Evolutionary conservation across 2,329 filamentous ascomycete genomes (phyloP).

Genomic region (Fusarium sp.): DNA sequence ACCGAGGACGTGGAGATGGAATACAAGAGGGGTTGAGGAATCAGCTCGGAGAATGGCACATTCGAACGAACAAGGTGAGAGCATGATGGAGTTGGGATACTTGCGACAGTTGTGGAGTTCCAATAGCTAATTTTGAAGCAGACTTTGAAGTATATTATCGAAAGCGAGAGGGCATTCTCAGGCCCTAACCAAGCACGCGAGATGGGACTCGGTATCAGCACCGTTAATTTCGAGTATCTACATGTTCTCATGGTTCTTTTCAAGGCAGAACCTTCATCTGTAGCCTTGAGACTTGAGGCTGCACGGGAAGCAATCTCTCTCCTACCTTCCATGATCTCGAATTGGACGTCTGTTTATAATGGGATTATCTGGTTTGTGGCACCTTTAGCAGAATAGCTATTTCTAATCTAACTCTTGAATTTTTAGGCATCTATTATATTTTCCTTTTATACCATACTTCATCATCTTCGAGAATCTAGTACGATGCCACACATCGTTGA

Average conservation of each 20-base stretch:
- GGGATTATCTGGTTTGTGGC: slow-evolving; percentile 4
- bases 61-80: neutral
- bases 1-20: too few species aligned
- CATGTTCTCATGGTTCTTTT: neutral
- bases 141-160: neutral
- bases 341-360: slow-evolving; percentile 12
- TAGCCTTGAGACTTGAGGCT: neutral
- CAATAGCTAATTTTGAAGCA: neutral
- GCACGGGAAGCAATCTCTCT: neutral
- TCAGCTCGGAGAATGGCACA: neutral
- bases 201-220: slow-evolving; percentile 11
- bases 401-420: neutral
- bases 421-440: slow-evolving; percentile 8
- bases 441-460: slow-evolving; percentile 19
- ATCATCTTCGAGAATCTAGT: slow-evolving; percentile 3
- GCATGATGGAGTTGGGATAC: too few species aligned
- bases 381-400: fast-evolving
- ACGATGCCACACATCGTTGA: fast-evolving
- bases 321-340: slow-evolving; percentile 7
- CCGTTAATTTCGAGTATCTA: slow-evolving; percentile 1
- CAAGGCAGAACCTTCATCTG: neutral
- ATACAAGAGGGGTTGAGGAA: neutral
- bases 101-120: too few species aligned
- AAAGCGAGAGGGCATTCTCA: neutral
- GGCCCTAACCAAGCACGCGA: neutral